phyloP scores from a whole-genome alignment of 2,329 filamentous ascomycete genomes.

The Mycogone perniciosa region DNA sequence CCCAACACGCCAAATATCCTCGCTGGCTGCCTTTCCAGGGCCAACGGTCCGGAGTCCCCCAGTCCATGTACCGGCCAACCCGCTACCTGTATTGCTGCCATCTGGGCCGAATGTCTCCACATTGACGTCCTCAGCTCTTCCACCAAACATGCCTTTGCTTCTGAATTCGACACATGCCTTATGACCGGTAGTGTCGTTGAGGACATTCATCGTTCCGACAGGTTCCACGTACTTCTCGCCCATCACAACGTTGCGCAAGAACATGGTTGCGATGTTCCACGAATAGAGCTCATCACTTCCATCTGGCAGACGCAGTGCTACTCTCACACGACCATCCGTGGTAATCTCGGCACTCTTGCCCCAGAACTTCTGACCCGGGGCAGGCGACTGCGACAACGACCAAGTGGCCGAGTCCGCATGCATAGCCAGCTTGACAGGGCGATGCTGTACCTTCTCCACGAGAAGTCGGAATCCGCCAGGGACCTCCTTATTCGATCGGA shows the following conservation, averaged over 20 bases:
- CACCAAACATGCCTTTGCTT: slow-evolving; percentile 93
- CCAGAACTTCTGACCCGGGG: slow-evolving; percentile 96
- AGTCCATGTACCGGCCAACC: slow-evolving; percentile 82
- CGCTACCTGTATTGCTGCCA: slow-evolving; percentile 58
- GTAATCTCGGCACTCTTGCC: slow-evolving; percentile 93
- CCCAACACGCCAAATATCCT: slow-evolving; percentile 74
- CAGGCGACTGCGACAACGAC: slow-evolving; percentile 81
- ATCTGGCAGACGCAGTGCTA: slow-evolving; percentile 62
- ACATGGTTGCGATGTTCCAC: slow-evolving; percentile 83
- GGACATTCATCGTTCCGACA: slow-evolving; percentile 79
- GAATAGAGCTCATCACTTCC: slow-evolving; percentile 74
- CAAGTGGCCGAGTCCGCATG: slow-evolving; percentile 82
- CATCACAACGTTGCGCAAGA: slow-evolving; percentile 91
- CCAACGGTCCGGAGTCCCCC: slow-evolving; percentile 60
- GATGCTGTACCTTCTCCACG: slow-evolving; percentile 92
- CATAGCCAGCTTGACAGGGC: slow-evolving; percentile 86
- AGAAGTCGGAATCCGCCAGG: slow-evolving; percentile 76
- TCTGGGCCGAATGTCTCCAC: slow-evolving; percentile 65
- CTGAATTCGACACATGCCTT: slow-evolving; percentile 89
- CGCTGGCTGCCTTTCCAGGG: slow-evolving; percentile 52
- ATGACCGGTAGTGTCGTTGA: slow-evolving; percentile 76
- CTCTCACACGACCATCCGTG: slow-evolving; percentile 78
- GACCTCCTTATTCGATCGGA: slow-evolving; percentile 71
- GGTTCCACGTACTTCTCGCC: slow-evolving; percentile 98
- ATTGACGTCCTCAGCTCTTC: slow-evolving; percentile 81